Evolutionary conservation across 148 eudicot genomes (phyloP).

Genomic region (Tetragonia tetragonoides): DNA sequence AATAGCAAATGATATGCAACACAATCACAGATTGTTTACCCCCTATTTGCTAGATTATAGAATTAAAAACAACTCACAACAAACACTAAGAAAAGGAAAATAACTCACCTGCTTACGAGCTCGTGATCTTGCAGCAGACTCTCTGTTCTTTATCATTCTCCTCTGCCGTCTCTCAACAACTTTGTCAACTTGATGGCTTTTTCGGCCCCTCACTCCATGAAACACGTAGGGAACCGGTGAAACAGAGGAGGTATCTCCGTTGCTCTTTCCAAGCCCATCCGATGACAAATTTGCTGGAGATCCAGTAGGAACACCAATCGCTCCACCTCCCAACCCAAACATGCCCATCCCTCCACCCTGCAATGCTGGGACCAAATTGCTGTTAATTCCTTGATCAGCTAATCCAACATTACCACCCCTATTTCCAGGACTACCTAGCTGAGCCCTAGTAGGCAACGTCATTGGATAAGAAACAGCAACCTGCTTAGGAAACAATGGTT

Average conservation of each 20-base stretch:
- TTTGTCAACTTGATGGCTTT: slow-evolving; percentile 60
- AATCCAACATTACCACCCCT: slow-evolving; percentile 59
- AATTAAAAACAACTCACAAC: neutral
- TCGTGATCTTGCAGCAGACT: slow-evolving; percentile 94
- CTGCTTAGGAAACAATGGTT: slow-evolving; percentile 62
- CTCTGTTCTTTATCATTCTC: slow-evolving; percentile 91
- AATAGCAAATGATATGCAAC: neutral
- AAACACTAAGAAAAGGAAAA: neutral
- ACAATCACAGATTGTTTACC: neutral
- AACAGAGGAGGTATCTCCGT: slow-evolving; percentile 70
- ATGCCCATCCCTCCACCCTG: slow-evolving; percentile 58
- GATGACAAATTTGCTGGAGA: slow-evolving; percentile 75
- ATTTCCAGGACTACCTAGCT: slow-evolving; percentile 45
- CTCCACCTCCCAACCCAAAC: slow-evolving; percentile 57
- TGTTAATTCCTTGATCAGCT: slow-evolving; percentile 41
- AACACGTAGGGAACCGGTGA: slow-evolving; percentile 82
- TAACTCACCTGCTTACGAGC: slow-evolving; percentile 87
- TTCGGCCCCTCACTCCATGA: slow-evolving; percentile 71
- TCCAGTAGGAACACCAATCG: slow-evolving; percentile 49
- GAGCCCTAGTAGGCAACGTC: slow-evolving; percentile 44
- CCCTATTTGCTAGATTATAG: neutral
- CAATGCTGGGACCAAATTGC: slow-evolving; percentile 40
- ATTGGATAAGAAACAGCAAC: slow-evolving; percentile 43
- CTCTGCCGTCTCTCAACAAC: slow-evolving; percentile 92
- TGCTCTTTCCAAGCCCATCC: slow-evolving; percentile 77